Evolutionary conservation across 1,139 yeast species (phyloP), one percentile per base, ranked within the genome.

Genomic region (Zygosaccharomyces pseudobailii): DNA sequence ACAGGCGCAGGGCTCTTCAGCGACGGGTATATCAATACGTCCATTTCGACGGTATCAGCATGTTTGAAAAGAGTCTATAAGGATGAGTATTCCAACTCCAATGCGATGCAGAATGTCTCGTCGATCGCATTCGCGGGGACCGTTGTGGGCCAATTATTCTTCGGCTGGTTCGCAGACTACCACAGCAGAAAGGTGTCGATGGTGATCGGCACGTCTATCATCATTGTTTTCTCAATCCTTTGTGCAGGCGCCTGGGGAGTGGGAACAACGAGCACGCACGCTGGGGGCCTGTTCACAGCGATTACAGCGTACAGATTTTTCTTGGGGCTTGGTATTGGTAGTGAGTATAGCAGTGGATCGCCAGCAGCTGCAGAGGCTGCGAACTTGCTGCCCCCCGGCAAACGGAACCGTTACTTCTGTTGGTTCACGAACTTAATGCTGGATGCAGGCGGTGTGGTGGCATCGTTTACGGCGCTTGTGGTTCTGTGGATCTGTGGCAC

Each of bases 351-450:
- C 39, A 84, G 95, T 22, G 88, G 96, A 33, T 86, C 96, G 2
- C 94, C 90, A 24, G 95, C 95, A 41, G 88, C 95, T 55, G 90
- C 96, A 27, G 97, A 90, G 69, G 94, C 95, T 41, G 84, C 95
- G 36, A 82, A 85, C 49, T 72, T 79, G 58, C 72, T 89, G 59
- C 87, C 94, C 24, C 75, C 82, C 10, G 95, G 95, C 51, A 75
- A 77, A 51, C 84, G 97, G 72, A 90, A 90, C 71, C 76, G 96
- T 67, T 89, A 85, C 73, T 89, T 89, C 63, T 78, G 82, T 48
- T 82, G 92, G 85, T 88, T 89, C 67, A 90, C 97, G 42, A 87
- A 89, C 67, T 75, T 79, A 54, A 84, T 85, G 87, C 90, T 90
- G 62, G 97, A 90, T 67, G 60, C 73, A 42, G 97, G 97, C 4